These are phyloP conservation scores for Citrullus amarus DNA, from an alignment of 306 rosid genomes.

Conservation along the genomic window DNA sequence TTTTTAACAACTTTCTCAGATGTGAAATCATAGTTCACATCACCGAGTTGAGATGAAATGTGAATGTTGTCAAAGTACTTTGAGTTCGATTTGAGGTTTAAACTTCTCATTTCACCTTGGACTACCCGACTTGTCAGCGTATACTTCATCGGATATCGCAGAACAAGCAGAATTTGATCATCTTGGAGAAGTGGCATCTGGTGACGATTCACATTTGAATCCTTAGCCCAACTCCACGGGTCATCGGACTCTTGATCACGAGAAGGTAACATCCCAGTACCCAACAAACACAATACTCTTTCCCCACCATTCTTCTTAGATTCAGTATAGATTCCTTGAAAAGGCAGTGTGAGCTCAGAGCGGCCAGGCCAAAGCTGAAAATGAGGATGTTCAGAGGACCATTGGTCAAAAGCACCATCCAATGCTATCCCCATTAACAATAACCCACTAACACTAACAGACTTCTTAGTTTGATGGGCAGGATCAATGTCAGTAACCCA, in stretches of 20 bases:
- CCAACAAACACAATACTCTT: slow-evolving; percentile 79
- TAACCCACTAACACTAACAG: slow-evolving; percentile 37
- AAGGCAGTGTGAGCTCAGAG: slow-evolving; percentile 45
- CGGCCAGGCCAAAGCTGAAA: slow-evolving; percentile 53
- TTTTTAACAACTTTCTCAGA: slow-evolving; percentile 42
- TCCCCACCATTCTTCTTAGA: slow-evolving; percentile 70
- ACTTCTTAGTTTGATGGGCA: slow-evolving; percentile 44
- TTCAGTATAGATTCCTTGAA: slow-evolving; percentile 82
- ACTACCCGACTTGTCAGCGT: slow-evolving; percentile 49
- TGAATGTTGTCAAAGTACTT: slow-evolving; percentile 64
- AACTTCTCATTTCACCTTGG: slow-evolving; percentile 64
- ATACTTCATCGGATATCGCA: slow-evolving; percentile 58
- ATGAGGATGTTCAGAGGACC: slow-evolving; percentile 21
- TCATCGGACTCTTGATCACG: slow-evolving; percentile 43
- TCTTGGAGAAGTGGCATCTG: slow-evolving; percentile 53
- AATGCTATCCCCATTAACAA: slow-evolving; percentile 48
- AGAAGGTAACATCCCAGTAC: slow-evolving; percentile 61
- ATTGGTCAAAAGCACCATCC: slow-evolving; percentile 27
- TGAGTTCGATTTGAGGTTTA: slow-evolving; percentile 49
- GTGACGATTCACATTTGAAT: slow-evolving; percentile 19
- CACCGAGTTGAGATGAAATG: slow-evolving; percentile 60
- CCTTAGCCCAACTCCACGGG: slow-evolving; percentile 73
- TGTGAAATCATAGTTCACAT: slow-evolving; percentile 28
- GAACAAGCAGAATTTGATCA: slow-evolving; percentile 60
- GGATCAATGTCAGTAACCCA: slow-evolving; percentile 59